Percentiles rank a stretch among this genome's conserved stretches.
Evolutionary conservation across 1,139 yeast genomes (phyloP).

Genomic region (Pichia sp.): DNA sequence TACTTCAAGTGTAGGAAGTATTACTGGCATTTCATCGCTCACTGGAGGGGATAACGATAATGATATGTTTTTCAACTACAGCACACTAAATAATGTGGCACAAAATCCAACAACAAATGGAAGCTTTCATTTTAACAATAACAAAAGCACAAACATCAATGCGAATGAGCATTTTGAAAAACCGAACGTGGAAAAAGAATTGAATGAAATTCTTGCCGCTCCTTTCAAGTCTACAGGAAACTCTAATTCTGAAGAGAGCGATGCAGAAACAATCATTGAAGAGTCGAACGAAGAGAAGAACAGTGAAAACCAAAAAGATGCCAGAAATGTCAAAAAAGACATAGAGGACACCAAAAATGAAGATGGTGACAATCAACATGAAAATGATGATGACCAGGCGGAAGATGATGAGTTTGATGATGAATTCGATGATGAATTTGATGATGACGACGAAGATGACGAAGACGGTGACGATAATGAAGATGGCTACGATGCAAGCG

Average conservation of each 20-base stretch:
- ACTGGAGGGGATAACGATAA: constrained; percentile 1
- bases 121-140: background rate
- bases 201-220: constrained; percentile 13
- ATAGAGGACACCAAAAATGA: background rate
- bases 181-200: constrained; percentile 6
- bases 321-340: background rate
- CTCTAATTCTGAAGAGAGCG: constrained; percentile 20
- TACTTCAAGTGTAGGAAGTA: constrained; percentile 21
- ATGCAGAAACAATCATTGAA: constrained; percentile 27
- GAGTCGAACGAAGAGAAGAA: background rate
- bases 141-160: background rate
- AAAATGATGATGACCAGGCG: background rate
- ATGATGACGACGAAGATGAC: background rate
- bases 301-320: background rate
- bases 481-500: background rate
- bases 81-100: background rate
- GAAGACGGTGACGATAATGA: constrained; percentile 7
- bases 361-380: background rate
- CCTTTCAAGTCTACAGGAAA: background rate
- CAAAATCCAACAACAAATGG: background rate
- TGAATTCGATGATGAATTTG: background rate
- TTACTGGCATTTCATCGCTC: constrained; percentile 7
- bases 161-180: background rate
- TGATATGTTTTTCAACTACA: constrained; percentile 10
- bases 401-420: background rate